These are phyloP conservation scores for Russula compacta DNA, from an alignment of 768 basidiomycete species.

Conservation along the genomic window DNA sequence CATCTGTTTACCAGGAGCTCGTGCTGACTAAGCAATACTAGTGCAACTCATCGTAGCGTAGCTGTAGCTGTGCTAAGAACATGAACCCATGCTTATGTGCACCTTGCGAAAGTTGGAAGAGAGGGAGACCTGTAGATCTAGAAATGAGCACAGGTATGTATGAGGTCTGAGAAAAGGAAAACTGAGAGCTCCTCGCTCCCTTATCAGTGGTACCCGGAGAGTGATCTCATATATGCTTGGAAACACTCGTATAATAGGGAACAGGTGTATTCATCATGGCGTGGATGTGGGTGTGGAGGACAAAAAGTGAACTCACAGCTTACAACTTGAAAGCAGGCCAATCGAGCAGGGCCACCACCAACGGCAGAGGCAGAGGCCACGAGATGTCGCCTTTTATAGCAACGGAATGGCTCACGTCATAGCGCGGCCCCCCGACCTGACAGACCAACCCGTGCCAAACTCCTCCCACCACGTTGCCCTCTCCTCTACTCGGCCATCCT, in stretches of 20 bases:
- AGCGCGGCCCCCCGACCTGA: not conserved
- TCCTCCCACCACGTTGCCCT: not conserved
- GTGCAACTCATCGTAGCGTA: no score
- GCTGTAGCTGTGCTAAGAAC: no score
- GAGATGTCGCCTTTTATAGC: slow-evolving; percentile 6
- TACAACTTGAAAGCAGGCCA: no score
- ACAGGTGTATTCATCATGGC: slow-evolving; percentile 41
- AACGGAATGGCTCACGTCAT: slow-evolving; percentile 8
- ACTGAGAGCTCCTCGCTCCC: not conserved
- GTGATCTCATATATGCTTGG: not conserved
- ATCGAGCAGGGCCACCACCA: not conserved
- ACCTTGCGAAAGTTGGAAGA: no score
- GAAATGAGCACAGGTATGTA: not conserved
- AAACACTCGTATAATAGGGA: slow-evolving; percentile 48
- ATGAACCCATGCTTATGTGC: no score
- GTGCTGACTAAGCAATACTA: slow-evolving; percentile 1
- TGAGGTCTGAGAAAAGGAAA: not conserved
- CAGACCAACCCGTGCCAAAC: not conserved
- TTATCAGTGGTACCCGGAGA: slow-evolving; percentile 5
- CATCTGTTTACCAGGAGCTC: slow-evolving; percentile 3
- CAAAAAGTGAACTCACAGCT: not conserved
- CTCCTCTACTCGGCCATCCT: slow-evolving; percentile 13
- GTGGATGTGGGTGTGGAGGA: not conserved
- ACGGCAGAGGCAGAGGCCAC: not conserved
- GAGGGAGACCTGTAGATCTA: not conserved